Conservation (phyloP, 2,329 filamentous ascomycete species). For the Alternaria longipes region DNA sequence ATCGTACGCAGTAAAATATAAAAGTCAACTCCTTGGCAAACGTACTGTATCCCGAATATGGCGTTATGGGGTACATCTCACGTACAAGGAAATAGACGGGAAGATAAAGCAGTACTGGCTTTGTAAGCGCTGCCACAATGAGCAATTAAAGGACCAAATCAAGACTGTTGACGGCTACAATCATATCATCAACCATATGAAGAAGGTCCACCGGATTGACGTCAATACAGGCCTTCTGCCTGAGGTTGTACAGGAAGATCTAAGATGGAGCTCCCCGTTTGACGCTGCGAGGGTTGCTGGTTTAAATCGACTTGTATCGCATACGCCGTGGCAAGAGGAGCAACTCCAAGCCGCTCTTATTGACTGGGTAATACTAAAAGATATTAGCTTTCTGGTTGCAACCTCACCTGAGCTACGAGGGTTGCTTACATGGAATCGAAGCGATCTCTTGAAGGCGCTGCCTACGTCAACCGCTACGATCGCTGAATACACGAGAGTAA, state of each 20-base stretch:
- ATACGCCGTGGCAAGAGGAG: not conserved
- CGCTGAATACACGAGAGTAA: not conserved
- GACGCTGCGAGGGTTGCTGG: not conserved
- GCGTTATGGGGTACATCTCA: not conserved
- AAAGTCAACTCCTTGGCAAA: not conserved
- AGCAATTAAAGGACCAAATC: not conserved
- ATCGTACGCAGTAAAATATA: not conserved
- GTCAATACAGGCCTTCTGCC: not conserved
- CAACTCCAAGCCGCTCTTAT: not conserved
- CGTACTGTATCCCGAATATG: not conserved
- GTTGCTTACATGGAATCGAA: not conserved
- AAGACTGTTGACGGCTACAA: not conserved
- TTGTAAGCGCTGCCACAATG: not conserved
- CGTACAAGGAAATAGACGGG: not conserved
- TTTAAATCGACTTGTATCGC: not conserved
- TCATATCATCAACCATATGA: not conserved
- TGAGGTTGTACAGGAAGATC: not conserved
- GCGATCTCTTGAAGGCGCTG: not conserved
- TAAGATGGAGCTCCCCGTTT: not conserved
- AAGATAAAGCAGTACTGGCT: not conserved
- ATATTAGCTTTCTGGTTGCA: not conserved
- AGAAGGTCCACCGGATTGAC: not conserved
- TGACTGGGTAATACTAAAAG: constrained; percentile 1
- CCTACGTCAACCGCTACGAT: not conserved
- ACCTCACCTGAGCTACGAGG: not conserved